Evolutionary conservation across 2,329 filamentous ascomycete genomes (phyloP), one percentile per base, ranked within the genome.

Genomic region (Calonectria ilicicola): DNA sequence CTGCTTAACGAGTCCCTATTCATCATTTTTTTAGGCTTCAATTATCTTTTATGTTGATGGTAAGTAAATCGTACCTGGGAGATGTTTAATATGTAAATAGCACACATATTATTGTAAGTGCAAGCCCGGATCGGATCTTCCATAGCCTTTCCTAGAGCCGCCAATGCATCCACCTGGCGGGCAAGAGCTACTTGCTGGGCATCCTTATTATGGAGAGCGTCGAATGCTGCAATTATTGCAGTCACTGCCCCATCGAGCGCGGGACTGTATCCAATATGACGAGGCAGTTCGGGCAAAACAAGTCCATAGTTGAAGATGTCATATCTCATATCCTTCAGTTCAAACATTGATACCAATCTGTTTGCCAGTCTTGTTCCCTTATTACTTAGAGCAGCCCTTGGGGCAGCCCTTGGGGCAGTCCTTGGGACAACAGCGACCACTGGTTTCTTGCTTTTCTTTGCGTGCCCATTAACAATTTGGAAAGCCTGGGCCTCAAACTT

Each of bases 101-200:
- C 78, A 60, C 79, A 81, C 17, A 83, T 74, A 1, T 79, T 82
- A 21, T 83, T 79, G 8, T 76, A 65, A 1, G 77, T 76, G 27
- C 71, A 69, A 10, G 78, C 76, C 40, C 71, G 60, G 17, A 60
- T 65, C 0, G 81, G 77, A n/a, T 81, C 75, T 21, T 72, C 65
- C 2, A 83, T 60, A 29, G 70, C 69, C 10, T 32, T 65, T n/a
- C 77, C 72, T 10, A 83, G 72, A 10, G 70, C 69, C 15, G 76
- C 73, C 38, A 83, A 74, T 21, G 80, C 78, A 23, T 73, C 75
- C 35, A 78, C 76, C 3, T 82, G 75, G 5, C 82, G 80, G 70
- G 87, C 85, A 5, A 89, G 78, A 3, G 86, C 86, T 56, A 79
- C 77, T 49, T 85, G 87, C 15, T 70, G 79, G 23, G 60, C 19